These are phyloP conservation scores for Babesia bigemina DNA, from an alignment of 169 alveolate genomes.

Conservation along the genomic window DNA sequence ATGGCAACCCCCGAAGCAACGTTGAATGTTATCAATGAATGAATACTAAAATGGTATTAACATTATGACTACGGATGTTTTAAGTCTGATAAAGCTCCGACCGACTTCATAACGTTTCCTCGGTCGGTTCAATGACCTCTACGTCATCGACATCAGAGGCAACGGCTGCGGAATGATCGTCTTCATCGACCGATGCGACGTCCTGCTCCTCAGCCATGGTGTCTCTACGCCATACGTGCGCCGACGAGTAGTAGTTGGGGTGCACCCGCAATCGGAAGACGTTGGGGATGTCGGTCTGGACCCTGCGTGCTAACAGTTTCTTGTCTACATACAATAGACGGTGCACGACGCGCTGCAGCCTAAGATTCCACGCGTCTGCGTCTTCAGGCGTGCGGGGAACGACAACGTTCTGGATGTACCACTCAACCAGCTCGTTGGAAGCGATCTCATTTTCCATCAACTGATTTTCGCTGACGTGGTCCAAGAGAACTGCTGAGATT, in stretches of 20 bases:
- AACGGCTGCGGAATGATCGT: not conserved
- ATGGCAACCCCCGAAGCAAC: too few species aligned
- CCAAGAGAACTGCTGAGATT: conserved; percentile 74
- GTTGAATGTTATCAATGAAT: too few species aligned
- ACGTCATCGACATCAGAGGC: not conserved
- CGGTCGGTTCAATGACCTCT: not conserved
- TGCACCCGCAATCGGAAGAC: conserved; percentile 70
- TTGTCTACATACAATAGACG: conserved; percentile 74
- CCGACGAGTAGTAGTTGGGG: conserved; percentile 72
- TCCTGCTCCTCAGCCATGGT: not conserved
- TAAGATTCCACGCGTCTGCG: conserved; percentile 77
- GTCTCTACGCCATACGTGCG: conserved; percentile 62
- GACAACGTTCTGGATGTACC: conserved; percentile 71
- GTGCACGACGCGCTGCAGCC: conserved; percentile 70
- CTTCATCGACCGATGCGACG: not conserved
- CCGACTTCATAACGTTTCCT: not conserved
- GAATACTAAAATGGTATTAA: too few species aligned
- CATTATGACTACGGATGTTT: too few species aligned
- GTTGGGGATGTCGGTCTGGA: conserved; percentile 67
- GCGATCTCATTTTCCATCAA: conserved; percentile 68
- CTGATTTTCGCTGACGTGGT: conserved; percentile 73
- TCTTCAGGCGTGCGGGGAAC: conserved; percentile 72
- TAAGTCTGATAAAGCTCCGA: too few species aligned
- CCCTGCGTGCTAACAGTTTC: conserved; percentile 65
- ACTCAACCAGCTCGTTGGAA: conserved; percentile 73